These are phyloP conservation scores for Rhodotorula toruloides DNA, from an alignment of 768 basidiomycete species.

Conservation along the genomic window DNA sequence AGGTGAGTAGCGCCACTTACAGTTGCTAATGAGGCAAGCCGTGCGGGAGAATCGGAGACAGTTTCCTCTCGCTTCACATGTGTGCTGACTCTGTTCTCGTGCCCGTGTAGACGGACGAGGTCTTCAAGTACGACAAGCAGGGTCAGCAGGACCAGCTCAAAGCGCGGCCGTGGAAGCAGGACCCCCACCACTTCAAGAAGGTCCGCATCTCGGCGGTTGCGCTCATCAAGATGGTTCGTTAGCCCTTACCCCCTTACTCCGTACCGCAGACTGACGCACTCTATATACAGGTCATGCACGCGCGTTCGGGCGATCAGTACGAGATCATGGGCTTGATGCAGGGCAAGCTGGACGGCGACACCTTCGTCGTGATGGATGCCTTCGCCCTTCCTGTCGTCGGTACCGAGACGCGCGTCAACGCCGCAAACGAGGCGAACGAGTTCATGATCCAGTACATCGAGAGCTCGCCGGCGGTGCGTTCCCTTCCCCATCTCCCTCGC, in stretches of 20 bases:
- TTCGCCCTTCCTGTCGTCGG: conserved; percentile 96
- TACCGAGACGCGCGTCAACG: conserved; percentile 96
- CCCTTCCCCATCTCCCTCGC: not conserved
- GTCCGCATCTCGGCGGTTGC: conserved; percentile 54
- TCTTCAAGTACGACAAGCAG: conserved; percentile 47
- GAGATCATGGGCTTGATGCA: conserved; percentile 99
- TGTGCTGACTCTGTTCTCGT: not conserved
- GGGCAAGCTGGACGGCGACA: conserved; percentile 45
- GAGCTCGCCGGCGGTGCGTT: conserved; percentile 66
- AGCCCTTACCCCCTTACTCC: too few species aligned
- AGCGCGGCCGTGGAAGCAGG: conserved; percentile 79
- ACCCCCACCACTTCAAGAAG: conserved; percentile 55
- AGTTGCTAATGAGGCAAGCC: not conserved
- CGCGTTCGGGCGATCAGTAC: conserved; percentile 91
- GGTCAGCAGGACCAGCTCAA: conserved; percentile 50
- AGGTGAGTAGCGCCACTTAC: not conserved
- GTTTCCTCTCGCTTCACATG: conserved; percentile 34
- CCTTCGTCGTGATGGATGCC: conserved; percentile 75
- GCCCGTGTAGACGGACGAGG: conserved; percentile 29
- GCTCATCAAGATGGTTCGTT: conserved; percentile 56
- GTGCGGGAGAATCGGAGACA: conserved; percentile 40
- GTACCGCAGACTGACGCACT: not conserved
- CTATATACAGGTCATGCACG: conserved; percentile 57
- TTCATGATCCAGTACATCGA: conserved; percentile 95
- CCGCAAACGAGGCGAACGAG: conserved; percentile 89